Conservation (phyloP, 2,329 filamentous ascomycete species). For the Hansfordia pulvinata region DNA sequence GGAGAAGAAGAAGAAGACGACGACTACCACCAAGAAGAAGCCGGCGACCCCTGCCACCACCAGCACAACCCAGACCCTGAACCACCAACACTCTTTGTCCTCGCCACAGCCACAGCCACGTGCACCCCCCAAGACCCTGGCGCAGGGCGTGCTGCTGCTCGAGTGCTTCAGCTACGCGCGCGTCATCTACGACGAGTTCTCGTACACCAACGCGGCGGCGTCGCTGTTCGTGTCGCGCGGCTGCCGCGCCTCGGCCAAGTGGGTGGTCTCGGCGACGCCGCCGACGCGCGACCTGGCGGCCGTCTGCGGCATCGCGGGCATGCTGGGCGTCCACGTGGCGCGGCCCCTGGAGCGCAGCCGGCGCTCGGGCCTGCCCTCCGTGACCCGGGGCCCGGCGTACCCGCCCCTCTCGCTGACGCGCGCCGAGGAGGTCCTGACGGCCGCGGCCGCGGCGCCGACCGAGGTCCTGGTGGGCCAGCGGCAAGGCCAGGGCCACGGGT, state of each 20-base stretch:
- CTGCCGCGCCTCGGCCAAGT: conserved; percentile 21
- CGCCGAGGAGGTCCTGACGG: conserved; percentile 17
- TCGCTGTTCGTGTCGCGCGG: conserved; percentile 19
- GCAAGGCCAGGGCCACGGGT: conserved; percentile 17
- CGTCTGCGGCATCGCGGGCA: conserved; percentile 18
- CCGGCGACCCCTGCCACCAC: no score
- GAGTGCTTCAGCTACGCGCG: conserved; percentile 23
- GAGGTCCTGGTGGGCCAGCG: conserved; percentile 19
- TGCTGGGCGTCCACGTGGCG: conserved; percentile 24
- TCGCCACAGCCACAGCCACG: neutral
- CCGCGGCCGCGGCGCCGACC: conserved; percentile 19
- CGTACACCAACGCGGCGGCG: conserved; percentile 19
- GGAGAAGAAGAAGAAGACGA: no score
- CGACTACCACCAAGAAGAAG: no score
- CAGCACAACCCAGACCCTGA: no score
- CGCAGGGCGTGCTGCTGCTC: conserved; percentile 11
- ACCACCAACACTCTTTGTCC: no score
- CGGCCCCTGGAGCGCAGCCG: conserved; percentile 16
- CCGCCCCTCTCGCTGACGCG: conserved; percentile 14
- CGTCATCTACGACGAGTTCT: conserved; percentile 28
- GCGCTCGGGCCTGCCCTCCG: conserved; percentile 18
- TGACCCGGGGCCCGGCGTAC: conserved; percentile 20
- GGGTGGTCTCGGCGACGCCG: conserved; percentile 29
- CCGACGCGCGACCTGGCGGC: conserved; percentile 20
- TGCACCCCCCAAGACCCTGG: conserved; percentile 3